These are phyloP conservation scores for Zoysia matrella DNA, from an alignment of 202 grass and related monocot species.

Conservation along the genomic window DNA sequence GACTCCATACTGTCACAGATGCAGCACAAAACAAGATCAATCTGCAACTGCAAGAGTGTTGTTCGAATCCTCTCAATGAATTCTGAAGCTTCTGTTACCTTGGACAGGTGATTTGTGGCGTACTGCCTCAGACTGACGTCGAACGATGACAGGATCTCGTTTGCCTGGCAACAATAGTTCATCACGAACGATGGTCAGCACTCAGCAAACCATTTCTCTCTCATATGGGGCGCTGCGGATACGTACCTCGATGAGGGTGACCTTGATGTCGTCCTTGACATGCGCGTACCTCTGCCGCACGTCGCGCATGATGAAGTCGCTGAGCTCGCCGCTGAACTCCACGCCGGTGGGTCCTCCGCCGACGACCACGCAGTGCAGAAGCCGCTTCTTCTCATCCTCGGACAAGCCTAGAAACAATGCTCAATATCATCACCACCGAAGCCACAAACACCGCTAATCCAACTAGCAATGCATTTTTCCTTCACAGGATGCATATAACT, in stretches of 20 bases:
- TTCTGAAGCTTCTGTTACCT: conserved; percentile 39
- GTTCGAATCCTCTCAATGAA: not conserved
- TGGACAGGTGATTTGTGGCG: conserved; percentile 79
- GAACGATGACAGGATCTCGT: conserved; percentile 87
- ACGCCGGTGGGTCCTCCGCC: conserved; percentile 92
- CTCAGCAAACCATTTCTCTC: conserved; percentile 1
- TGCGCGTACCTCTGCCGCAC: conserved; percentile 76
- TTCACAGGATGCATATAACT: not conserved
- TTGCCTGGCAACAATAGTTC: conserved; percentile 60
- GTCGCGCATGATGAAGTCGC: conserved; percentile 87
- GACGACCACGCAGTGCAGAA: conserved; percentile 87
- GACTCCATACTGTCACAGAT: conserved; percentile 75
- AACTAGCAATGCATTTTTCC: not conserved
- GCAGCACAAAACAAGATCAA: not conserved
- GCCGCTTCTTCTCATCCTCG: conserved; percentile 66
- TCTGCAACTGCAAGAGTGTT: not conserved
- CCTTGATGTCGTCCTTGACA: conserved; percentile 86
- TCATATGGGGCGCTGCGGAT: not conserved
- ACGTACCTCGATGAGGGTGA: conserved; percentile 88
- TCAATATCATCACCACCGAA: not conserved
- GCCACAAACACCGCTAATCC: too few species aligned
- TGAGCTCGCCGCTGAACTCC: conserved; percentile 95
- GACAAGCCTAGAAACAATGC: conserved; percentile 56
- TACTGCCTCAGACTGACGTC: conserved; percentile 73
- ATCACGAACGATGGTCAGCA: not conserved